Conservation (phyloP, 371 early-diverging fungal genomes). For the Zopfochytrium polystomum region DNA sequence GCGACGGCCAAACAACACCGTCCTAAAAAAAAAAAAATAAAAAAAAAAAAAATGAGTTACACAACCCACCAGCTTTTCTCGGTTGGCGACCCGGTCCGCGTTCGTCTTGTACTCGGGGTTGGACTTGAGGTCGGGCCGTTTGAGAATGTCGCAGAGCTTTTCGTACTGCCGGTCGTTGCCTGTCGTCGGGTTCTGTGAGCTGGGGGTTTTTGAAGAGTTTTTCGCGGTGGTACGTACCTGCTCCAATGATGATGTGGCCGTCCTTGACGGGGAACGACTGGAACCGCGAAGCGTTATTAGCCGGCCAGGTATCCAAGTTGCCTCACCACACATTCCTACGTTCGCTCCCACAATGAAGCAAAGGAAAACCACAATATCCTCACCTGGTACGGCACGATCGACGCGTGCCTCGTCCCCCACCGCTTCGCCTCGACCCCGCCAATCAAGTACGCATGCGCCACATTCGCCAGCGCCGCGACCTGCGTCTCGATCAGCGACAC, state of each 20-base stretch:
- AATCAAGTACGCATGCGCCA: conserved; percentile 80
- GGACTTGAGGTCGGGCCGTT: conserved; percentile 40
- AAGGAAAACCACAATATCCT: conserved; percentile 1
- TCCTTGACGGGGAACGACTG: conserved; percentile 70
- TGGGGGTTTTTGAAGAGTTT: conserved; percentile 68
- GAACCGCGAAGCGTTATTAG: no score
- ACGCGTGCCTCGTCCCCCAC: conserved; percentile 84
- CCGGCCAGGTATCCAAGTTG: no score
- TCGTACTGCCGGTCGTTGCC: conserved; percentile 83
- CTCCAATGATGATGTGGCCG: conserved; percentile 80
- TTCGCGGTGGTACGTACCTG: conserved; percentile 82
- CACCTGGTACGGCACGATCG: conserved; percentile 90
- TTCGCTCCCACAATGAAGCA: not conserved
- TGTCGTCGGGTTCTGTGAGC: conserved; percentile 42
- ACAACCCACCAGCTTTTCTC: conserved; percentile 52
- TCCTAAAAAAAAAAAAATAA: no score
- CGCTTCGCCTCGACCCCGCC: conserved; percentile 67
- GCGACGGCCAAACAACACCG: no score
- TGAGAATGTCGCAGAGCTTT: conserved; percentile 50
- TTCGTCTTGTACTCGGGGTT: conserved; percentile 65
- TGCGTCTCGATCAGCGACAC: conserved; percentile 82
- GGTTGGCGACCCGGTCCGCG: conserved; percentile 67
- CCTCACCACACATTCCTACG: not conserved
- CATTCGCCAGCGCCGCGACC: conserved; percentile 82
- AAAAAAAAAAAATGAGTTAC: not conserved